Conservation (phyloP, 805 yeast species). For the Nakazawaea peltata region DNA sequence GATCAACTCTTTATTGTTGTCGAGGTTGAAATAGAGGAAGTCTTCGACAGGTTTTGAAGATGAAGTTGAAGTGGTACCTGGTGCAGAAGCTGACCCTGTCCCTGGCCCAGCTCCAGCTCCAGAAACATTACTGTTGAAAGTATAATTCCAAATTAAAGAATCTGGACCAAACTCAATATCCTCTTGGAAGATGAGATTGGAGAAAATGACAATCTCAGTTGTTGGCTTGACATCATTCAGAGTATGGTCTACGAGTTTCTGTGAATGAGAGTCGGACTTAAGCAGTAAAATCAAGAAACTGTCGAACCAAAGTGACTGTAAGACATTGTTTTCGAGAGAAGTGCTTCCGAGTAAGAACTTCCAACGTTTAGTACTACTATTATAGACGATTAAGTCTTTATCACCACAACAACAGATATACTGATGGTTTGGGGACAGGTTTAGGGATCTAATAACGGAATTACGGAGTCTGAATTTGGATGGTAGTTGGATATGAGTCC, state of each 20-base stretch:
- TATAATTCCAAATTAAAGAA: constrained; percentile 25
- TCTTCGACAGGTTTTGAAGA: constrained; percentile 10
- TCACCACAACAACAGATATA: constrained; percentile 43
- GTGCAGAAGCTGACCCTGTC: neutral
- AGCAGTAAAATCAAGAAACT: constrained; percentile 22
- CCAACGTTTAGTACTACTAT: constrained; percentile 35
- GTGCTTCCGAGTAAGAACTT: constrained; percentile 30
- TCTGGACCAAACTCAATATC: constrained; percentile 19
- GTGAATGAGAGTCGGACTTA: constrained; percentile 14
- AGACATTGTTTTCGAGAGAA: constrained; percentile 10
- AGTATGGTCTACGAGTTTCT: constrained; percentile 1
- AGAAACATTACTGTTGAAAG: constrained; percentile 18
- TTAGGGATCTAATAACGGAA: constrained; percentile 31
- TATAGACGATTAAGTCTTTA: constrained; percentile 35
- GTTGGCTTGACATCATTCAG: constrained; percentile 13
- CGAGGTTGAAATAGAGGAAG: constrained; percentile 21
- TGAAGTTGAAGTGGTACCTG: too few species aligned
- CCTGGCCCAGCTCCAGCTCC: constrained; percentile 15
- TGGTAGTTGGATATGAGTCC: constrained; percentile 41
- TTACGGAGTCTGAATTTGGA: constrained; percentile 34
- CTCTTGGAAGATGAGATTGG: constrained; percentile 16
- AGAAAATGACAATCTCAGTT: constrained; percentile 22
- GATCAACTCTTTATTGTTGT: constrained; percentile 20
- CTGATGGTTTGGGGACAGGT: constrained; percentile 39
- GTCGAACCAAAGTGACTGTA: constrained; percentile 22